Evolutionary conservation across 805 yeast species (phyloP).

Genomic region (Lachancea fermentati): DNA sequence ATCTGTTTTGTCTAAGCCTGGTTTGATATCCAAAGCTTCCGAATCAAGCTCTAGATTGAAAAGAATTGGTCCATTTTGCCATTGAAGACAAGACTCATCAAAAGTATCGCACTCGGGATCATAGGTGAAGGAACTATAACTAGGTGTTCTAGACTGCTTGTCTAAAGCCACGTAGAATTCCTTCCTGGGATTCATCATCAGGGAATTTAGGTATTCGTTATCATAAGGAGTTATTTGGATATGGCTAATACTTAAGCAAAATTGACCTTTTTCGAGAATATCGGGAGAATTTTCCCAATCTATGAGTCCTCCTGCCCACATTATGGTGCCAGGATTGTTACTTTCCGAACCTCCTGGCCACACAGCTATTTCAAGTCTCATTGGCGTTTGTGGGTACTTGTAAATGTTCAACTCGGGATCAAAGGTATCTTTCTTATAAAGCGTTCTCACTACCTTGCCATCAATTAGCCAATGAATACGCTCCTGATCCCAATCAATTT

Average conservation of each 20-base stretch:
- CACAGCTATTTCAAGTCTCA: conserved; percentile 65
- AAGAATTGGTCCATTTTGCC: background rate
- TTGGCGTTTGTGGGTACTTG: conserved; percentile 69
- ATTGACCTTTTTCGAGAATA: conserved; percentile 67
- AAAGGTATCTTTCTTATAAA: conserved; percentile 56
- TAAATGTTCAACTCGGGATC: conserved; percentile 50
- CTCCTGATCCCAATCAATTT: conserved; percentile 78
- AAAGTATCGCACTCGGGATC: conserved; percentile 4
- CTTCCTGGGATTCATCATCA: background rate
- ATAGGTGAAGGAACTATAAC: conserved; percentile 1
- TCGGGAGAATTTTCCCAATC: conserved; percentile 75
- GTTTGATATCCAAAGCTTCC: background rate
- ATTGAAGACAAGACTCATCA: conserved; percentile 2
- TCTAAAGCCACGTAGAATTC: background rate
- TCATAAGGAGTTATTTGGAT: conserved; percentile 61
- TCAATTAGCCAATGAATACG: conserved; percentile 66
- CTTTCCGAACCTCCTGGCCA: conserved; percentile 69
- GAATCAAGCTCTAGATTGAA: background rate
- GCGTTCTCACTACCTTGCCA: conserved; percentile 57
- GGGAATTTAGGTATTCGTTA: conserved; percentile 13
- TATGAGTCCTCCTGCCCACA: conserved; percentile 85
- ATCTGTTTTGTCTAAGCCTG: too few relatives aligned
- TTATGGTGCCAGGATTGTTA: conserved; percentile 58
- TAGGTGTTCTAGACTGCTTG: background rate
- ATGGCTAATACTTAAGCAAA: conserved; percentile 54